phyloP scores from a whole-genome alignment of 192 early-diverging fungal genomes.

The Irineochytrium annulatum region DNA sequence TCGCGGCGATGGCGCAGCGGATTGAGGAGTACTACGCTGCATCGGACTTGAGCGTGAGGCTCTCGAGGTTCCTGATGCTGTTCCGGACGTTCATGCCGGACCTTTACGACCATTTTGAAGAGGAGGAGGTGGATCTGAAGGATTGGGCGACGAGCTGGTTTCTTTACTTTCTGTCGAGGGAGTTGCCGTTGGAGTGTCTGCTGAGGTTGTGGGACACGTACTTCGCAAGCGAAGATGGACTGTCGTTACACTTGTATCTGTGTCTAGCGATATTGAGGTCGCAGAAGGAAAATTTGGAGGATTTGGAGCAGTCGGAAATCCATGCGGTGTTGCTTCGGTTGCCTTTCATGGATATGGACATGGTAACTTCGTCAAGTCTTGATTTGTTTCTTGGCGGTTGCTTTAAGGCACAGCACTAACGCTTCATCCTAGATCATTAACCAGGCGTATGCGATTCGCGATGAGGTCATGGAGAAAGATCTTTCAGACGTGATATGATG shows the following conservation, averaged over 20 bases:
- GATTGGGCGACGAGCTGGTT: conserved; percentile 85
- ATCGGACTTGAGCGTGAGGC: conserved; percentile 65
- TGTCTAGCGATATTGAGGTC: conserved; percentile 66
- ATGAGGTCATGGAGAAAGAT: conserved; percentile 18
- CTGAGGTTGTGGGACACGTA: conserved; percentile 88
- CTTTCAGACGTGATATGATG: conserved; percentile 14
- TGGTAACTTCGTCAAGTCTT: conserved; percentile 1
- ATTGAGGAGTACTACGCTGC: conserved; percentile 64
- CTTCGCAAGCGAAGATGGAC: conserved; percentile 69
- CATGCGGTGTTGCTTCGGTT: conserved; percentile 74
- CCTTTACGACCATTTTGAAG: conserved; percentile 90
- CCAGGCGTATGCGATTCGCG: conserved; percentile 14
- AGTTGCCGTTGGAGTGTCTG: conserved; percentile 73
- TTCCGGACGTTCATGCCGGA: conserved; percentile 83
- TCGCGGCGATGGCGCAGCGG: conserved; percentile 69
- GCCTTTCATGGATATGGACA: conserved; percentile 49
- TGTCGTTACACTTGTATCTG: conserved; percentile 80
- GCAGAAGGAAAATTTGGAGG: conserved; percentile 74
- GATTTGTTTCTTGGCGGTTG: background rate
- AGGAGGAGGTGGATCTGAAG: conserved; percentile 86
- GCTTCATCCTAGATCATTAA: conserved; percentile 14
- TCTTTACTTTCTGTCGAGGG: conserved; percentile 71
- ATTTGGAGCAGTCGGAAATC: conserved; percentile 88
- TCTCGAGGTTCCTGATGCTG: conserved; percentile 82
- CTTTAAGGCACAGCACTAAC: background rate